Evolutionary conservation across 192 early-diverging fungal genomes (phyloP), one percentile per base, ranked within the genome.

Genomic region (Pecoramyces ruminantium): DNA sequence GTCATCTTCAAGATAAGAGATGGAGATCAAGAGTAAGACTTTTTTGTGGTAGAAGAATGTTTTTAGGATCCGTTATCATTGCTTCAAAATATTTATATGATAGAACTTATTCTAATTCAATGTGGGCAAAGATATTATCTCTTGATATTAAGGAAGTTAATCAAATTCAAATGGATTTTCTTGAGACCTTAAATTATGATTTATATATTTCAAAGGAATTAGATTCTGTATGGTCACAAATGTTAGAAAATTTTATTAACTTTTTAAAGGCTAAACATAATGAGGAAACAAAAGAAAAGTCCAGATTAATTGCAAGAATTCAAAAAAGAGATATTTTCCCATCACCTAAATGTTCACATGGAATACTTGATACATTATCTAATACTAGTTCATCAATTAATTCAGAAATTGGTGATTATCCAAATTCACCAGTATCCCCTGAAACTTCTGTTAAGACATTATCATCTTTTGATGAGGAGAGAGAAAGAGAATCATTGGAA

Each of bases 61-160:
- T 95, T 87, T 85, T 95, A 30, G 91, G 93, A 30, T 88, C 95
- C 0, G 86, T 97, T 28, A 93, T 97, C 79, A 85, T 94, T 28
- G 93, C 96, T 17, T 93, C 94, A 79, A 97, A 97, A 85, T 95
- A 92, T 82, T 89, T 93, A 79, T 90, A 89, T 58, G 96, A 97
- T 87, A 91, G 90, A 81, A 92, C 91, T 42, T 97, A 94, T 86
- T 88, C 90, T 25, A 96, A 95, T 89, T 87, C 87, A 79, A 90
- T 93, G 0, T 97, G 96, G 96, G 86, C 93, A 78, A 93, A 92
- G 85, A 94, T 96, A 79, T 94, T 93, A 13, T 92, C 92, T 42
- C 87, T 97, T 21, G 85, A 87, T 29, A 87, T 92, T 29, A 79
- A 83, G 17, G 93, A 97, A 87, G 92, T 97, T 84, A 92, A 93